Conservation (phyloP, 2,329 filamentous ascomycete genomes). For the Claviceps arundinis region DNA sequence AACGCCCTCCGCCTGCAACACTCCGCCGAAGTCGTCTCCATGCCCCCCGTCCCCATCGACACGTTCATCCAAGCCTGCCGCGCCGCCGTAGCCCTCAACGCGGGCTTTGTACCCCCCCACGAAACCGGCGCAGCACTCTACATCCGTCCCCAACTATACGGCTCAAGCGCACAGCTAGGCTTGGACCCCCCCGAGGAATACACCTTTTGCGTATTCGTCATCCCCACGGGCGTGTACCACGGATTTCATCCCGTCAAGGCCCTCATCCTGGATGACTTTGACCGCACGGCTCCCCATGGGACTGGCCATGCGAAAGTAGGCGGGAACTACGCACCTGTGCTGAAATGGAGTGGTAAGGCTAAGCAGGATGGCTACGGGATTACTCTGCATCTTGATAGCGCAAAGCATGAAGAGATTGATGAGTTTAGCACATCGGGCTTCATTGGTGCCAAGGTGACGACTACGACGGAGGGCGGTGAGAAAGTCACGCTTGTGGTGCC, state of each 20-base stretch:
- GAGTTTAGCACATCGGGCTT: slow-evolving; percentile 95
- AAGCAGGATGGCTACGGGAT: slow-evolving; percentile 75
- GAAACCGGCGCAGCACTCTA: slow-evolving; percentile 86
- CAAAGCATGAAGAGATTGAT: slow-evolving; percentile 71
- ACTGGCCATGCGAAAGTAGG: slow-evolving; percentile 89
- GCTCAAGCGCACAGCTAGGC: slow-evolving; percentile 74
- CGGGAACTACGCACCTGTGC: slow-evolving; percentile 88
- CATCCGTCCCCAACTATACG: slow-evolving; percentile 78
- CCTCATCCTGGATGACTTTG: slow-evolving; percentile 82
- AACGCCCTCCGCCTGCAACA: slow-evolving; percentile 79
- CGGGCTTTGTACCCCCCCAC: slow-evolving; percentile 81
- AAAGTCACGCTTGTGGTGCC: slow-evolving; percentile 66
- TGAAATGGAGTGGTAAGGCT: slow-evolving; percentile 77
- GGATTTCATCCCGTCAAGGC: slow-evolving; percentile 78
- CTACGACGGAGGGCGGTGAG: slow-evolving; percentile 23
- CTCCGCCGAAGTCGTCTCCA: slow-evolving; percentile 70
- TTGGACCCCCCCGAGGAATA: slow-evolving; percentile 84
- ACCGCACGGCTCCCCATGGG: slow-evolving; percentile 82
- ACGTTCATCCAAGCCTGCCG: slow-evolving; percentile 66
- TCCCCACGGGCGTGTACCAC: slow-evolving; percentile 91
- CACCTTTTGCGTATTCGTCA: slow-evolving; percentile 77
- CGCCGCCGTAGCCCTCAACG: slow-evolving; percentile 76
- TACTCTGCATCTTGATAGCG: slow-evolving; percentile 83
- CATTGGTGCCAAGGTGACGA: slow-evolving; percentile 53
- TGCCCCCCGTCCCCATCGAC: slow-evolving; percentile 65